Evolutionary conservation across 306 rosid genomes (phyloP).

Genomic region (Albizia julibrissin): DNA sequence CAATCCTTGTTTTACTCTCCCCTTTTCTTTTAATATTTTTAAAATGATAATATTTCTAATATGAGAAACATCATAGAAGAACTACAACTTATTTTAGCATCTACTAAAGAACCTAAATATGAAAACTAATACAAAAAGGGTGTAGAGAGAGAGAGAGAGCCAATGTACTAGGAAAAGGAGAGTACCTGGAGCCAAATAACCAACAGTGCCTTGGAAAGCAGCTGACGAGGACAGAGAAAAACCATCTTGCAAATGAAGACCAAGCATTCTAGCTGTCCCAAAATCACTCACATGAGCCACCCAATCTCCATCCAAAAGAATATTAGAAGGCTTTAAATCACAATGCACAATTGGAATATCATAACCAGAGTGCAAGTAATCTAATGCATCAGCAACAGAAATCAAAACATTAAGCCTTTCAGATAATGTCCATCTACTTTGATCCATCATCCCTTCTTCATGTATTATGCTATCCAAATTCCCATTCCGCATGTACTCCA

Average conservation of each 20-base stretch:
- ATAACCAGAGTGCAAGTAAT: conserved; percentile 78
- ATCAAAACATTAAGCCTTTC: conserved; percentile 54
- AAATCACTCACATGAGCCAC: conserved; percentile 92
- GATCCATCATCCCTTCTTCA: conserved; percentile 36
- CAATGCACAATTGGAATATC: conserved; percentile 80
- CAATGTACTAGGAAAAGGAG: conserved; percentile 2
- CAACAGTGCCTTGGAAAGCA: conserved; percentile 77
- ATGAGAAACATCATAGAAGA: not conserved
- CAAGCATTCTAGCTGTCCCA: conserved; percentile 86
- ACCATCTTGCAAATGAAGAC: conserved; percentile 67
- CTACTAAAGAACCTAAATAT: not conserved
- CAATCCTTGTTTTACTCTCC: not conserved
- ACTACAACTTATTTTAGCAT: not conserved
- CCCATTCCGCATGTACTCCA: conserved; percentile 78
- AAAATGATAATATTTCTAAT: not conserved
- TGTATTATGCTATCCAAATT: conserved; percentile 78
- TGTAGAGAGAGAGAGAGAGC: not conserved
- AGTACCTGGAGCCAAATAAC: conserved; percentile 91
- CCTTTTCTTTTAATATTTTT: not conserved
- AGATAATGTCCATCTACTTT: conserved; percentile 58
- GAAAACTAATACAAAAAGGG: not conserved
- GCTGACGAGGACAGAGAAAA: conserved; percentile 58
- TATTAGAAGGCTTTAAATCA: conserved; percentile 87
- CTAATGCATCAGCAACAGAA: conserved; percentile 77
- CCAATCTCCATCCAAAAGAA: conserved; percentile 73